phyloP scores from a whole-genome alignment of 805 yeast genomes.

The Candida coquimbonensis region DNA sequence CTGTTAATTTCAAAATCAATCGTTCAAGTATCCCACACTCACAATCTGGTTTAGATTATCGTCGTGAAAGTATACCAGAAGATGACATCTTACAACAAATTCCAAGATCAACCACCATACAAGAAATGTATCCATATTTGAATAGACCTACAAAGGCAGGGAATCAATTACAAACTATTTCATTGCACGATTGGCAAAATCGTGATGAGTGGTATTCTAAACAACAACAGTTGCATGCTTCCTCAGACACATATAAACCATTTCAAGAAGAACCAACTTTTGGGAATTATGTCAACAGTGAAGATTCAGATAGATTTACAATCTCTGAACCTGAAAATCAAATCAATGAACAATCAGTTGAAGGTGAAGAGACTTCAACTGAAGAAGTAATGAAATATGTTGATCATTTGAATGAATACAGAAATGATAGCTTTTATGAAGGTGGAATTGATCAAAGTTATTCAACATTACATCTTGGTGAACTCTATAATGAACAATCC shows the following conservation, averaged over 20 bases:
- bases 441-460: conserved; percentile 16
- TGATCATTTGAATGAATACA: conserved; percentile 7
- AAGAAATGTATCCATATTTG: conserved; percentile 12
- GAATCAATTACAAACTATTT: conserved; percentile 14
- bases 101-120: conserved; percentile 17
- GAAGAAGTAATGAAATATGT: conserved; percentile 20
- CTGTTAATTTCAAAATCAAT: background rate
- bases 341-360: background rate
- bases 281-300: background rate
- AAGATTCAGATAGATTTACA: background rate
- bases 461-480: conserved; percentile 14
- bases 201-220: conserved; percentile 8
- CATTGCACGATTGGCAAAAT: conserved; percentile 18
- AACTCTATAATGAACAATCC: conserved; percentile 2
- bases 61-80: conserved; percentile 8
- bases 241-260: background rate
- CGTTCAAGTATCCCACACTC: background rate
- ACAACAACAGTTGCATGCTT: background rate
- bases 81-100: conserved; percentile 14
- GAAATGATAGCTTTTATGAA: conserved; percentile 7
- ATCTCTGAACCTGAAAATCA: background rate
- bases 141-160: background rate
- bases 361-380: conserved; percentile 8
- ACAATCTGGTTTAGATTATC: conserved; percentile 1
- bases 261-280: background rate